phyloP scores from a whole-genome alignment of 2,329 filamentous ascomycete genomes.

The Aureobasidium sp. region DNA sequence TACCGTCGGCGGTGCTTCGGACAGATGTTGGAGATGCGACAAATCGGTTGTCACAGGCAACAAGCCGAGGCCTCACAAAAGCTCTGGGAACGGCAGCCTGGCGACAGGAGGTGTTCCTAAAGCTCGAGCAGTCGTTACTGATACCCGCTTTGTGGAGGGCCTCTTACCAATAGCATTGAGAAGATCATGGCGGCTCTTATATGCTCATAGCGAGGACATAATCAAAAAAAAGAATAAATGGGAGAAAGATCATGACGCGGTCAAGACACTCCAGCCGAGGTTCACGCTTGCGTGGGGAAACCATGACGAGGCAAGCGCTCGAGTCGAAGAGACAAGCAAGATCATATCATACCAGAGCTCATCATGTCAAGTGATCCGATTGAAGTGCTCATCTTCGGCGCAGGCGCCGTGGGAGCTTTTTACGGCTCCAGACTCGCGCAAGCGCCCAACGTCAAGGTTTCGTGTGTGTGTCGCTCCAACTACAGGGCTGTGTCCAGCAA shows the following conservation, averaged over 20 bases:
- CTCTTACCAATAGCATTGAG: not conserved
- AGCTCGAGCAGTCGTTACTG: not conserved
- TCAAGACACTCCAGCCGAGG: not conserved
- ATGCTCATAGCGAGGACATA: too few relatives aligned
- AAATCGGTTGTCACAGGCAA: not conserved
- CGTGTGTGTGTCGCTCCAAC: slow-evolving; percentile 68
- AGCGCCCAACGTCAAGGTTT: slow-evolving; percentile 49
- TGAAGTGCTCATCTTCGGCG: slow-evolving; percentile 61
- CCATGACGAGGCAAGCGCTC: not conserved
- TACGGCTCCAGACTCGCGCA: slow-evolving; percentile 60
- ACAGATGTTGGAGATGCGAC: not conserved
- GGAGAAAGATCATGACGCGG: not conserved
- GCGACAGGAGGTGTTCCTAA: not conserved
- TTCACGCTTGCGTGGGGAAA: not conserved
- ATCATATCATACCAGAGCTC: not conserved
- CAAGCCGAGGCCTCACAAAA: not conserved
- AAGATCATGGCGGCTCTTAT: not conserved
- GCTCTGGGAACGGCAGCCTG: not conserved
- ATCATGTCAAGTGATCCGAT: slow-evolving; percentile 31
- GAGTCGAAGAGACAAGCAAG: not conserved
- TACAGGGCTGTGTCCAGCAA: slow-evolving; percentile 55
- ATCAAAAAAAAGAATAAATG: not conserved
- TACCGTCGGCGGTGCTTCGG: not conserved
- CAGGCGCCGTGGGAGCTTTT: slow-evolving; percentile 66
- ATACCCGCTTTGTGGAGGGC: not conserved